Conservation (phyloP, 73 alveolate genomes). For the Effrenium voratum region DNA sequence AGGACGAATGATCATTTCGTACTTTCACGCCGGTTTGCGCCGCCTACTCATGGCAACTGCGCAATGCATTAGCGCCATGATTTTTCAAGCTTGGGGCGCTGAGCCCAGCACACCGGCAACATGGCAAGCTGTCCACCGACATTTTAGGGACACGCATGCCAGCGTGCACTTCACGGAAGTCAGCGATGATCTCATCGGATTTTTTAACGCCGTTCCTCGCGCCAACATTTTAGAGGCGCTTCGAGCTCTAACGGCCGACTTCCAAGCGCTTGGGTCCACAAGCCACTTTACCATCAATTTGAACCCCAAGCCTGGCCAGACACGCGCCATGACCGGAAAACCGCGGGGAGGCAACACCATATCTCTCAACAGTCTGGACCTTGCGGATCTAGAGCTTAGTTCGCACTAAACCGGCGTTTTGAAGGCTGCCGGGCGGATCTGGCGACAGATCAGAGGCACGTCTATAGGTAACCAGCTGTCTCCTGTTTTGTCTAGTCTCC, state of each 20-base stretch:
- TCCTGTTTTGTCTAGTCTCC: neutral
- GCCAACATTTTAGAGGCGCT: neutral
- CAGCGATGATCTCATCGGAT: neutral
- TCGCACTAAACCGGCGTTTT: neutral
- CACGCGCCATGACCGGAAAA: neutral
- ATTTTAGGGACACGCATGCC: no score
- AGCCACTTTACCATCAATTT: neutral
- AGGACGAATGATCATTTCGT: no score
- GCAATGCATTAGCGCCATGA: no score
- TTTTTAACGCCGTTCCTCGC: neutral
- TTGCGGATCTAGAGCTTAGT: neutral
- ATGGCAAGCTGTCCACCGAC: no score
- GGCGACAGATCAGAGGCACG: neutral
- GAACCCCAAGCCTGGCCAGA: neutral
- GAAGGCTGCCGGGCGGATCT: neutral
- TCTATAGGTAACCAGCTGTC: neutral
- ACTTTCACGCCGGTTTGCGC: no score
- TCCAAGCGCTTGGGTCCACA: no score
- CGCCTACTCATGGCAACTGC: no score
- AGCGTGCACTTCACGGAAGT: neutral
- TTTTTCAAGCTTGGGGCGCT: no score
- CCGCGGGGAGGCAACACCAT: neutral
- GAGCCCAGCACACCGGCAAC: no score
- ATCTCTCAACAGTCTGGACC: neutral
- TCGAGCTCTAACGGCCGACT: neutral